Percentiles rank a stretch among this genome's conserved stretches.
These are phyloP conservation scores for Talaromyces borbonicus DNA, from an alignment of 495 filamentous ascomycete species.

Conservation along the genomic window DNA sequence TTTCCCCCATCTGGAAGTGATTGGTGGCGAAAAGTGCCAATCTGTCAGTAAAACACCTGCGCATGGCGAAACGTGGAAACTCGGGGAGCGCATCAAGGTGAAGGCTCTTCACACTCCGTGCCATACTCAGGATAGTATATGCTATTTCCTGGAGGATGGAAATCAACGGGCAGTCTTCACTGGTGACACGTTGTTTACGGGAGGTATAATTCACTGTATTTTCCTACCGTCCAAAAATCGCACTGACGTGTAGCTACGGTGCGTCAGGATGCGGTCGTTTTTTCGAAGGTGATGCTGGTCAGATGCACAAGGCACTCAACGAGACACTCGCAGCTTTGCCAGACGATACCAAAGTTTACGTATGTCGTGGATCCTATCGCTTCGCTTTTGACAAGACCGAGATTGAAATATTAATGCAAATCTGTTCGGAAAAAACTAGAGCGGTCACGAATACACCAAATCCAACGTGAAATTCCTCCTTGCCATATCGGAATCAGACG, in stretches of 20 bases:
- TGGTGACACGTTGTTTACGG: slow-evolving; percentile 92
- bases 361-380: slow-evolving; percentile 17
- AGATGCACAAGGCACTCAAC: slow-evolving; percentile 92
- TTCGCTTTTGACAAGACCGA: not conserved
- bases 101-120: slow-evolving; percentile 92
- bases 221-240: too few relatives aligned
- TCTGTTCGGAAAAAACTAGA: too few relatives aligned
- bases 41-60: slow-evolving; percentile 63
- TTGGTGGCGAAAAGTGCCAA: slow-evolving; percentile 82
- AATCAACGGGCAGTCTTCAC: slow-evolving; percentile 82
- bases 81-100: slow-evolving; percentile 72
- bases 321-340: slow-evolving; percentile 70
- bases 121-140: slow-evolving; percentile 97
- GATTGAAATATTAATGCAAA: too few relatives aligned
- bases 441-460: slow-evolving; percentile 96
- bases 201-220: too few relatives aligned
- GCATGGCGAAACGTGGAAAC: slow-evolving; percentile 68
- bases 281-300: slow-evolving; percentile 81
- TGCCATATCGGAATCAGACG: slow-evolving; percentile 59
- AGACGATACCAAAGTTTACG: slow-evolving; percentile 89
- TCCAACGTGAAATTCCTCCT: slow-evolving; percentile 80
- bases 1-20: slow-evolving; percentile 57
- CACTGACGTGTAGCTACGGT: not conserved
- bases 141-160: slow-evolving; percentile 77
- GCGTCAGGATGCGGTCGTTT: slow-evolving; percentile 81